Evolutionary conservation across 1,139 yeast species (phyloP).

Genomic region (Pneumocystis carinii): DNA sequence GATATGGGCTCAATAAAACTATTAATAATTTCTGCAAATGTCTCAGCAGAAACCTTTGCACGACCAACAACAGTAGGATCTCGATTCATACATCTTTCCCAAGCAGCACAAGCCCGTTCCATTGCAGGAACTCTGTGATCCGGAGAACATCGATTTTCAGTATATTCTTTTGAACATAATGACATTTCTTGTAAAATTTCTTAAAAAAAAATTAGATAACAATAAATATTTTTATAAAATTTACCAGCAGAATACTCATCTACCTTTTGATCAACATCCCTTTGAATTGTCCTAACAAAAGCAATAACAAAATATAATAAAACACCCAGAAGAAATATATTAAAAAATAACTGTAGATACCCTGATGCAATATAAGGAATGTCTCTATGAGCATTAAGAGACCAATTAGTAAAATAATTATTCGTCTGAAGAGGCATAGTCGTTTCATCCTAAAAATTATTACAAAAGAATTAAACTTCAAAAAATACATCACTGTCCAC

Average conservation of each 20-base stretch:
- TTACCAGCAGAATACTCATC: slow-evolving; percentile 33
- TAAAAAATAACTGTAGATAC: slow-evolving; percentile 56
- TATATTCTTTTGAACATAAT: slow-evolving; percentile 53
- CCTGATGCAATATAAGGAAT: slow-evolving; percentile 55
- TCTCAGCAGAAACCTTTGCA: slow-evolving; percentile 63
- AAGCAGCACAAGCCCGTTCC: slow-evolving; percentile 51
- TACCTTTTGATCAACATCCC: slow-evolving; percentile 58
- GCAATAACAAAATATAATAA: slow-evolving; percentile 41
- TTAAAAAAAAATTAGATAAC: slow-evolving; percentile 17
- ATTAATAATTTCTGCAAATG: slow-evolving; percentile 67
- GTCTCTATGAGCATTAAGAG: slow-evolving; percentile 29
- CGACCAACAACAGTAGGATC: slow-evolving; percentile 70
- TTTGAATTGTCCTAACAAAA: slow-evolving; percentile 44
- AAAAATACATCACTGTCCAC: neutral
- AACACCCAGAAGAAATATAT: slow-evolving; percentile 41
- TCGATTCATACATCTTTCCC: slow-evolving; percentile 77
- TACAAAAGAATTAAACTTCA: neutral
- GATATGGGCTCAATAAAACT: slow-evolving; percentile 62
- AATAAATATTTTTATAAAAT: neutral
- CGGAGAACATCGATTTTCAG: slow-evolving; percentile 53
- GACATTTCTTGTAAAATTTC: slow-evolving; percentile 54
- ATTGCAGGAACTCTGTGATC: slow-evolving; percentile 49
- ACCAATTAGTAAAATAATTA: neutral
- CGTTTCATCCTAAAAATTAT: neutral
- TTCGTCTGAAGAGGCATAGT: neutral